These are phyloP conservation scores for Gamsiella multidivaricata DNA, from an alignment of 192 early-diverging fungal genomes.

Conservation along the genomic window DNA sequence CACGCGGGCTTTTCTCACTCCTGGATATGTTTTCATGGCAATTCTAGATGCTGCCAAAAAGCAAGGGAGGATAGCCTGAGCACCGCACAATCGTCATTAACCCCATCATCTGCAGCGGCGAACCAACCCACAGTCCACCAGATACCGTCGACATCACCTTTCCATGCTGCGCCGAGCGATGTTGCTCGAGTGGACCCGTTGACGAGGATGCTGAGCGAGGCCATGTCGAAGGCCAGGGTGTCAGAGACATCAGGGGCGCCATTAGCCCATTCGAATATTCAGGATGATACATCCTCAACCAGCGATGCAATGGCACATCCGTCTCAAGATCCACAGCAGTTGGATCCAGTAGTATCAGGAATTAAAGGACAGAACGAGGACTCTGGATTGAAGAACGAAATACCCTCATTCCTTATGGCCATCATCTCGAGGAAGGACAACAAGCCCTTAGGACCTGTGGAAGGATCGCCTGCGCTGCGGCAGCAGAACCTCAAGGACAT, in stretches of 20 bases:
- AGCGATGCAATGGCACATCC: not conserved
- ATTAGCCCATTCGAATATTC: not conserved
- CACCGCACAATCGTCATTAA: not conserved
- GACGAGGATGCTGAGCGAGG: conserved; percentile 35
- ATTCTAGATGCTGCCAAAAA: conserved; percentile 33
- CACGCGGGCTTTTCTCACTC: too few relatives aligned
- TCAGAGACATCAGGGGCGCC: conserved; percentile 45
- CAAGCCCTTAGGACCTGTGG: not conserved
- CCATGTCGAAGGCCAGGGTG: conserved; percentile 43
- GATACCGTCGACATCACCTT: not conserved
- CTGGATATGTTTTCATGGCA: not conserved
- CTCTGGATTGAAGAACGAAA: conserved; percentile 7
- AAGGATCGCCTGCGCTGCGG: conserved; percentile 1
- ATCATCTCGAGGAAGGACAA: conserved; percentile 37
- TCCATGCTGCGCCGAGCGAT: not conserved
- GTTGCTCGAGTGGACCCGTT: conserved; percentile 20
- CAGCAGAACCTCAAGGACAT: not conserved
- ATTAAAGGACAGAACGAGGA: not conserved
- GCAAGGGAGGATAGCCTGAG: conserved; percentile 20
- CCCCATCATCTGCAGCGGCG: too few relatives aligned
- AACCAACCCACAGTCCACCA: not conserved
- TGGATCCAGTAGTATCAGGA: not conserved
- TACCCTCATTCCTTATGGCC: conserved; percentile 35
- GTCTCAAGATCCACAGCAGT: not conserved
- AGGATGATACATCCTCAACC: not conserved